Evolutionary conservation across 139 green algal genomes (phyloP).

Genomic region (Chlorella sp.): DNA sequence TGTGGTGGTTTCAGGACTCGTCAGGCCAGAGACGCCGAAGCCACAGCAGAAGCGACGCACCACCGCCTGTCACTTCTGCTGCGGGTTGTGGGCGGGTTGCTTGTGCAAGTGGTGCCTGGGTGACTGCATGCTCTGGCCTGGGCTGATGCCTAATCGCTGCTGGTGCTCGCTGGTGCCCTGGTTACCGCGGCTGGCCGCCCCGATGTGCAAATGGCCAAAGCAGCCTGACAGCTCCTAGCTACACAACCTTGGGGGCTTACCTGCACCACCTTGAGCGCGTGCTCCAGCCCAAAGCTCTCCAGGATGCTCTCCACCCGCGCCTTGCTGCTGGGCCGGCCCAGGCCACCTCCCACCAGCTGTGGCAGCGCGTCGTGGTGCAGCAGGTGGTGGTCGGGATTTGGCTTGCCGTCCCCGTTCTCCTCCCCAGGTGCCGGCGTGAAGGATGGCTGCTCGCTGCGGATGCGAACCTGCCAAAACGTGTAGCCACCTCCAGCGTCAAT

Average conservation of each 20-base stretch:
- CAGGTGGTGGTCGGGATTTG: background rate
- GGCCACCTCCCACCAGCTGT: conserved; percentile 19
- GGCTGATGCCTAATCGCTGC: background rate
- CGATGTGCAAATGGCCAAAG: no score
- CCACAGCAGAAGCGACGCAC: background rate
- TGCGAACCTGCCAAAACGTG: conserved; percentile 40
- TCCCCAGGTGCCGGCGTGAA: conserved; percentile 17
- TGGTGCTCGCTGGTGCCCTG: background rate
- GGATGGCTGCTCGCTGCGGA: conserved; percentile 9
- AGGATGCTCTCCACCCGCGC: conserved; percentile 19
- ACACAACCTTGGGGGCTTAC: no score
- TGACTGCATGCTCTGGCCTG: background rate
- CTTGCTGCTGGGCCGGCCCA: conserved; percentile 38
- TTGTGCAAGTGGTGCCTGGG: background rate
- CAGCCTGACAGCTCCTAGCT: no score
- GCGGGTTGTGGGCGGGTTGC: background rate
- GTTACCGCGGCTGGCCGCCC: no score
- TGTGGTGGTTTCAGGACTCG: background rate
- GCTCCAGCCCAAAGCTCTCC: conserved; percentile 14
- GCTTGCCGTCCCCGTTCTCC: background rate
- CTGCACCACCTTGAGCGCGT: conserved; percentile 6
- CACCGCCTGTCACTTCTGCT: background rate
- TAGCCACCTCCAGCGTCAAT: conserved; percentile 31
- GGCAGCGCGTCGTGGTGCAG: background rate
- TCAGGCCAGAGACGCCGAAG: background rate